Percentiles rank a stretch among this genome's conserved stretches.
Conservation (phyloP, 139 green algal species). For the Closterium sp. region DNA sequence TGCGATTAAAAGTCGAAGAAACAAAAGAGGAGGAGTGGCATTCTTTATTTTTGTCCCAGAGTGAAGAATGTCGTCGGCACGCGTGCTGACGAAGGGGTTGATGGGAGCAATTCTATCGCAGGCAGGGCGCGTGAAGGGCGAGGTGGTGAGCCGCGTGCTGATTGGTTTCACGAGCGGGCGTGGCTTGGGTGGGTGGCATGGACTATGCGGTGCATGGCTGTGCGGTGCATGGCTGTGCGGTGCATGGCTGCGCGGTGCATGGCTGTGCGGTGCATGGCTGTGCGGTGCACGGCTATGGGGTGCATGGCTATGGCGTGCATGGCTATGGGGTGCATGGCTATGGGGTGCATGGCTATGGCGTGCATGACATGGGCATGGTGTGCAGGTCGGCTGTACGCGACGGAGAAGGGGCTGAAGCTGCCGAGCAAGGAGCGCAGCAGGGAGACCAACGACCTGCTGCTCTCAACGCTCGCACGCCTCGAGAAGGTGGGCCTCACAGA, state of each 20-base stretch:
- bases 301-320: not conserved
- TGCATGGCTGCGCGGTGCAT: no score
- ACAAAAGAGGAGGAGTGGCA: not conserved
- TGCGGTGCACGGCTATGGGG: not conserved
- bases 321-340: not conserved
- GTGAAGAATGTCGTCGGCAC: not conserved
- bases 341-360: not conserved
- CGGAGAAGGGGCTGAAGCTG: constrained; percentile 41
- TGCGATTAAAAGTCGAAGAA: not conserved
- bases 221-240: no score
- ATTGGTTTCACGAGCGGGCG: no score
- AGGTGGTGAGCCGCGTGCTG: not conserved
- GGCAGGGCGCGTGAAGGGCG: not conserved
- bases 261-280: not conserved
- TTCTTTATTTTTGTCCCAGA: not conserved
- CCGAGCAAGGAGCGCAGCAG: constrained; percentile 18
- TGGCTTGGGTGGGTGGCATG: no score
- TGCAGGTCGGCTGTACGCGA: constrained; percentile 47
- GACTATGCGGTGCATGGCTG: no score
- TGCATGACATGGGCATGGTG: not conserved
- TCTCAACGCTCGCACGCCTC: constrained; percentile 32
- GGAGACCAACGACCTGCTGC: constrained; percentile 41
- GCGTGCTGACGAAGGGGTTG: not conserved
- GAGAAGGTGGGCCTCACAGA: constrained; percentile 7
- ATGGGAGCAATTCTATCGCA: not conserved